Conservation (phyloP, 169 alveolate species). For the Plasmodium chabaudi region DNA sequence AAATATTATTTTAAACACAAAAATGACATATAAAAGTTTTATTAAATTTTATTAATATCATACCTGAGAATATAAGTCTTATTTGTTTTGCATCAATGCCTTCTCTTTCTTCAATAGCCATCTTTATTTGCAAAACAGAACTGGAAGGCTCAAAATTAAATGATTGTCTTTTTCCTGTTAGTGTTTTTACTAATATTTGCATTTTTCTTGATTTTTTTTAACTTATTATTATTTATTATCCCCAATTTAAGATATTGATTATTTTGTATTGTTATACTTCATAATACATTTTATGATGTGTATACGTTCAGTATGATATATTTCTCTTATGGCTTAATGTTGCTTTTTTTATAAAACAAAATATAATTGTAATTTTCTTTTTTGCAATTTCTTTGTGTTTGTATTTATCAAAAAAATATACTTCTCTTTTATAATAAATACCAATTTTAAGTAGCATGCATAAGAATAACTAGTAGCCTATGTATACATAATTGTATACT, state of each 20-base stretch:
- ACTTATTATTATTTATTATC: background rate
- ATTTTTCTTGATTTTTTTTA: slow-evolving; percentile 73
- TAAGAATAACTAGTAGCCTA: too few relatives aligned
- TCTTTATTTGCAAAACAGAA: slow-evolving; percentile 93
- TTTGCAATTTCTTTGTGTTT: background rate
- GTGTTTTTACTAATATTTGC: slow-evolving; percentile 93
- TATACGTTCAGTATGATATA: background rate
- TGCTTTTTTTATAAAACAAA: background rate
- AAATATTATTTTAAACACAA: background rate
- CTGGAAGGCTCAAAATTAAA: slow-evolving; percentile 96
- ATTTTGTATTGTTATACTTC: slow-evolving; percentile 49
- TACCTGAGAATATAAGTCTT: slow-evolving; percentile 91
- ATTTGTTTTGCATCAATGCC: slow-evolving; percentile 91
- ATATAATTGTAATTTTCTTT: background rate
- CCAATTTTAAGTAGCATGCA: too few relatives aligned
- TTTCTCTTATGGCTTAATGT: background rate
- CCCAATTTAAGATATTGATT: background rate
- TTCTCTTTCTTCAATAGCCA: slow-evolving; percentile 96
- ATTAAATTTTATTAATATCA: background rate
- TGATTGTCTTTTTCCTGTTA: slow-evolving; percentile 94
- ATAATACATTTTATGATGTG: slow-evolving; percentile 10
- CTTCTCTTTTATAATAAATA: too few relatives aligned
- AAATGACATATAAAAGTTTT: background rate
- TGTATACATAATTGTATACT: too few relatives aligned
- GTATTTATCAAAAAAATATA: too few relatives aligned